Evolutionary conservation across 2,329 filamentous ascomycete species (phyloP).

Genomic region (Aspergillus fumigatiaffinis): DNA sequence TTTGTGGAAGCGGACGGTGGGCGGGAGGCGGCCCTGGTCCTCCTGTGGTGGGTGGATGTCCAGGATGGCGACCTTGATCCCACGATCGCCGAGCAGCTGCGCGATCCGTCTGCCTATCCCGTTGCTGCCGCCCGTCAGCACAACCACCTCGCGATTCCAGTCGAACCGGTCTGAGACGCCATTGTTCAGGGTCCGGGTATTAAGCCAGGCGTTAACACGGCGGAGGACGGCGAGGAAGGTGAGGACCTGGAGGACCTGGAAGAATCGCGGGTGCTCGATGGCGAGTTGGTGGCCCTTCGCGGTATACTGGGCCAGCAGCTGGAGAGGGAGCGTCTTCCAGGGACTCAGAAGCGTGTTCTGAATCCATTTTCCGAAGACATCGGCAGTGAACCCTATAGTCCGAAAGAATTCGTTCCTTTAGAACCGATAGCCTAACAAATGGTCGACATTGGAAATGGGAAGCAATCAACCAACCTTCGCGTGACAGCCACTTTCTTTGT

Average conservation of each 20-base stretch:
- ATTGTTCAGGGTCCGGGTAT: constrained; percentile 48
- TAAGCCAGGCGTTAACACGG: constrained; percentile 50
- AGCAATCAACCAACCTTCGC: constrained; percentile 25
- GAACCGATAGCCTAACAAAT: not conserved
- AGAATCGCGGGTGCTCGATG: constrained; percentile 50
- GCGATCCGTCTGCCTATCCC: constrained; percentile 69
- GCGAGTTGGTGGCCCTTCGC: constrained; percentile 55
- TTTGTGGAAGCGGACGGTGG: constrained; percentile 61
- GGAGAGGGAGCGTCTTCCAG: constrained; percentile 57
- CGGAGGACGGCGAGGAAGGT: constrained; percentile 51
- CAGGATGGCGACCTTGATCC: constrained; percentile 66
- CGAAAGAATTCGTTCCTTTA: not conserved
- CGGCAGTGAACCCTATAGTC: constrained; percentile 50
- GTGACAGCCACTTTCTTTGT: constrained; percentile 22
- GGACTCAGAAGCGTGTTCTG: constrained; percentile 63
- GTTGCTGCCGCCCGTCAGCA: constrained; percentile 70
- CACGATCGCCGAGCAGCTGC: constrained; percentile 59
- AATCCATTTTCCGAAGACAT: constrained; percentile 57
- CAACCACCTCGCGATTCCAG: constrained; percentile 66
- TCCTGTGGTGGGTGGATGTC: constrained; percentile 45
- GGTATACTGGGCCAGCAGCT: constrained; percentile 63
- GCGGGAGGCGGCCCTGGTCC: constrained; percentile 22
- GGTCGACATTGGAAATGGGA: not conserved
- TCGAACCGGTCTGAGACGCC: constrained; percentile 30
- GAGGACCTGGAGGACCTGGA: constrained; percentile 52